Conservation (phyloP, 2,329 filamentous ascomycete genomes). For the Sporothrix luriei region DNA sequence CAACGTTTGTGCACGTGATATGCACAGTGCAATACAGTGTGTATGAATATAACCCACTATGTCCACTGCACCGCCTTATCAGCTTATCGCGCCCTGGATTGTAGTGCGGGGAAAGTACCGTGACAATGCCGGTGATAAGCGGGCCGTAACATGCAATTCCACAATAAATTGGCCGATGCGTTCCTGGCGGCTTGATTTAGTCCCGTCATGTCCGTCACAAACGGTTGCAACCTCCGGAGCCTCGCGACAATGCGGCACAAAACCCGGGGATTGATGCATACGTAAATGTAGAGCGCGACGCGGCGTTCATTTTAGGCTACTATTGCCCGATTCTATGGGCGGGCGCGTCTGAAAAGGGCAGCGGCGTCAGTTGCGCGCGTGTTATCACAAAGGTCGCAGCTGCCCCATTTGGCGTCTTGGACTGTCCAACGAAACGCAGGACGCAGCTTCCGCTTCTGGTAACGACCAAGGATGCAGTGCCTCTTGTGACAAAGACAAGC, state of each 20-base stretch:
- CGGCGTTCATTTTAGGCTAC: conserved; percentile 29
- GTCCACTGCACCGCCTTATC: neutral
- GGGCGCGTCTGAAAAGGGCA: conserved; percentile 13
- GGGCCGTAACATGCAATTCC: neutral
- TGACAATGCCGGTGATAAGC: conserved; percentile 20
- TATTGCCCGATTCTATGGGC: neutral
- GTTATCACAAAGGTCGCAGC: neutral
- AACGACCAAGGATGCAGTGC: conserved; percentile 5
- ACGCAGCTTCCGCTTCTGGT: conserved; percentile 29
- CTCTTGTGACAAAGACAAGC: conserved; percentile 27
- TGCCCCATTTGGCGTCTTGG: conserved; percentile 23
- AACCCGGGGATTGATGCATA: conserved; percentile 22
- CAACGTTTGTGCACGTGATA: neutral
- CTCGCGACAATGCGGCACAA: neutral
- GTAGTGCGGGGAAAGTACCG: conserved; percentile 3
- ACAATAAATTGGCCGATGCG: neutral
- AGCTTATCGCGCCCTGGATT: conserved; percentile 2
- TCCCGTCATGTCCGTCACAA: neutral
- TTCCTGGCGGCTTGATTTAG: neutral
- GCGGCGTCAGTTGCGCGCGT: neutral
- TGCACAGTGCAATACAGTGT: neutral
- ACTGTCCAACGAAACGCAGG: neutral
- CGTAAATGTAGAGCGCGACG: conserved; percentile 26
- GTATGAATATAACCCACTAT: neutral
- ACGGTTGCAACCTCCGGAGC: neutral